Evolutionary conservation across 2,329 filamentous ascomycete genomes (phyloP).

Genomic region (Nothophoma quercina): DNA sequence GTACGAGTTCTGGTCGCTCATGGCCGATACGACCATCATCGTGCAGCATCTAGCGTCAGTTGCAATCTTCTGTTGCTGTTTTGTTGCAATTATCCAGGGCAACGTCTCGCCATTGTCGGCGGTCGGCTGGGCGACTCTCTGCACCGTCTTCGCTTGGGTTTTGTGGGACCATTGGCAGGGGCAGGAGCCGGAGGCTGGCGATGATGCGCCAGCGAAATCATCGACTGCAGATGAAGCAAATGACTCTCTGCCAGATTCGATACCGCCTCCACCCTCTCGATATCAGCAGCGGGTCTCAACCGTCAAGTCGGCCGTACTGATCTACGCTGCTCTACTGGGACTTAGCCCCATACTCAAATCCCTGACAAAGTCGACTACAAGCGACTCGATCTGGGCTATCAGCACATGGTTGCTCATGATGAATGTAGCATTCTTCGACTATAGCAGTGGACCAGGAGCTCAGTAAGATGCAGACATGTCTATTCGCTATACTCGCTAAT

Average conservation of each 20-base stretch:
- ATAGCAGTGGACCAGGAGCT: slow-evolving; percentile 72
- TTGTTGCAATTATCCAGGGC: slow-evolving; percentile 86
- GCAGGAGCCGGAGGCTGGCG: slow-evolving; percentile 64
- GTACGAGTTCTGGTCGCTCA: slow-evolving; percentile 97
- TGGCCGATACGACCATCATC: slow-evolving; percentile 94
- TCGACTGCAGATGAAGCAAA: not conserved
- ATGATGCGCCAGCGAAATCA: not conserved
- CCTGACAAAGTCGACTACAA: slow-evolving; percentile 89
- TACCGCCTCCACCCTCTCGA: slow-evolving; percentile 37
- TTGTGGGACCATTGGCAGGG: slow-evolving; percentile 92
- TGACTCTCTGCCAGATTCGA: not conserved
- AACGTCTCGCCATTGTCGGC: slow-evolving; percentile 90
- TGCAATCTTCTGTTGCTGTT: slow-evolving; percentile 92
- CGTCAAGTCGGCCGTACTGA: slow-evolving; percentile 89
- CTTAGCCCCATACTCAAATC: slow-evolving; percentile 96
- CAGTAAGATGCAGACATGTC: slow-evolving; percentile 47
- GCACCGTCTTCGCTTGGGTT: slow-evolving; percentile 86
- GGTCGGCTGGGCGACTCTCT: slow-evolving; percentile 82
- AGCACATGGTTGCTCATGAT: slow-evolving; percentile 91
- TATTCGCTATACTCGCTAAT: slow-evolving; percentile 21
- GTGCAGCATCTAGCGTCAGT: slow-evolving; percentile 97
- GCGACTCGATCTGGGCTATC: slow-evolving; percentile 97
- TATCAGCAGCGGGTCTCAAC: slow-evolving; percentile 76
- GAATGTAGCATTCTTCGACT: slow-evolving; percentile 98
- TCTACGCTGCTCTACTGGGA: slow-evolving; percentile 90